Percentiles rank a stretch among this genome's conserved stretches.
phyloP scores from a whole-genome alignment of 2,329 filamentous ascomycete genomes.

The Chrysosporium keratinophilum region DNA sequence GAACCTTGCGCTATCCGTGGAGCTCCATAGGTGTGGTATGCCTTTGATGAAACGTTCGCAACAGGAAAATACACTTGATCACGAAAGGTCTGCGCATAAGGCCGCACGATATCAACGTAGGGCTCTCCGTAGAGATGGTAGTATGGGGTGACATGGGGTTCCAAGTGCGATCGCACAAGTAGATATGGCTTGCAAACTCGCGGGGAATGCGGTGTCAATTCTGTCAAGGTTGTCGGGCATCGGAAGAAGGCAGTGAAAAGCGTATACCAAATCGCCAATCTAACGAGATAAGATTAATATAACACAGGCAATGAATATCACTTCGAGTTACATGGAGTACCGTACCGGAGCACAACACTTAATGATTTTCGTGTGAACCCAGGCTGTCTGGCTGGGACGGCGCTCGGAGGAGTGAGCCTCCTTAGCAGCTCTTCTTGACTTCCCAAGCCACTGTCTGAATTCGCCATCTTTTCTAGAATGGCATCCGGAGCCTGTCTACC shows the following conservation, averaged over 20 bases:
- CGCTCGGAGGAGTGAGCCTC: background rate
- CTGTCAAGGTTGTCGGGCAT: conserved; percentile 61
- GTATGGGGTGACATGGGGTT: conserved; percentile 72
- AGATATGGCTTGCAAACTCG: conserved; percentile 73
- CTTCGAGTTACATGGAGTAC: background rate
- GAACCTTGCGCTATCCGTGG: conserved; percentile 60
- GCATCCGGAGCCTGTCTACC: background rate
- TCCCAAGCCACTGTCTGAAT: background rate
- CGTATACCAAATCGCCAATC: conserved; percentile 75
- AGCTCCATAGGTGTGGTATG: conserved; percentile 60
- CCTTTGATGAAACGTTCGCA: conserved; percentile 50
- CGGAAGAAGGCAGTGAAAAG: conserved; percentile 71
- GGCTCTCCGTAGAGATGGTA: conserved; percentile 75
- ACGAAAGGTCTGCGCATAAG: conserved; percentile 55
- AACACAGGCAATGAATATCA: background rate
- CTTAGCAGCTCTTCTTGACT: background rate
- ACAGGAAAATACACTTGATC: conserved; percentile 58
- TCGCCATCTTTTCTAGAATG: background rate
- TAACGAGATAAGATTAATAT: conserved; percentile 27
- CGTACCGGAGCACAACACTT: conserved; percentile 8
- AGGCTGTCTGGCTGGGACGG: background rate
- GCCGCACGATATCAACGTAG: conserved; percentile 64
- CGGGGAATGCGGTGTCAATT: conserved; percentile 60
- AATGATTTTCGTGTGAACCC: conserved; percentile 5
- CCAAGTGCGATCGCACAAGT: conserved; percentile 53